Evolutionary conservation across 352 stramenopile species (phyloP).

Genomic region (Phytophthora tubulina): DNA sequence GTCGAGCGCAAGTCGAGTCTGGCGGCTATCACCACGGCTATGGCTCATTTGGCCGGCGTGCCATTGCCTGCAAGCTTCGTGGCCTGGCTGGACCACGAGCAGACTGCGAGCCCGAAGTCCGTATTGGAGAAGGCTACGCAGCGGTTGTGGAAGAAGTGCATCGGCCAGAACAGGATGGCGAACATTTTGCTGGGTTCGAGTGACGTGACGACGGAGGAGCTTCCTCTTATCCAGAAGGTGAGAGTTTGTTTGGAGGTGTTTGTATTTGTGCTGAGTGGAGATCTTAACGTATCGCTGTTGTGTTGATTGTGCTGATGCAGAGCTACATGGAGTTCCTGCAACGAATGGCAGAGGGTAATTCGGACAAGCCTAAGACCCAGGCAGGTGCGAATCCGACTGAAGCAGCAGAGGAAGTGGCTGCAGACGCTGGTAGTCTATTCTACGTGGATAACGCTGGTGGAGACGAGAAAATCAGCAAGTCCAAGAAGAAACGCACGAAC

Average conservation of each 20-base stretch:
- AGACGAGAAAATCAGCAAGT: slow-evolving; percentile 40
- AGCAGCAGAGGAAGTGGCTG: not conserved
- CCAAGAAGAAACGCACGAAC: slow-evolving; percentile 42
- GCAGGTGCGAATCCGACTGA: slow-evolving; percentile 6
- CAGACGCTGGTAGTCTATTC: slow-evolving; percentile 47
- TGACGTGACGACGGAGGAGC: slow-evolving; percentile 50
- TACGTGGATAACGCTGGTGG: slow-evolving; percentile 70
- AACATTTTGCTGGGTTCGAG: slow-evolving; percentile 60
- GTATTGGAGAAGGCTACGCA: slow-evolving; percentile 29
- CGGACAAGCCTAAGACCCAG: slow-evolving; percentile 15
- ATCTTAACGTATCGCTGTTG: slow-evolving; percentile 19
- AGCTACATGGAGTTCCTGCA: slow-evolving; percentile 56
- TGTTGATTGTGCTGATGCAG: slow-evolving; percentile 35
- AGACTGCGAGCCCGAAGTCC: slow-evolving; percentile 32
- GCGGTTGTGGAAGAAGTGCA: slow-evolving; percentile 49
- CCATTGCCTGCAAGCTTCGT: slow-evolving; percentile 58
- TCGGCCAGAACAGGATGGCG: slow-evolving; percentile 46
- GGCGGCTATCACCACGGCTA: slow-evolving; percentile 54
- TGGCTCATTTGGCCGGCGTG: slow-evolving; percentile 53
- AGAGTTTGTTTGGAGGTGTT: slow-evolving; percentile 5
- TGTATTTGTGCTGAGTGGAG: not conserved
- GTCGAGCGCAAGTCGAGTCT: slow-evolving; percentile 55
- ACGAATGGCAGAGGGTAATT: slow-evolving; percentile 34
- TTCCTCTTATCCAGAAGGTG: slow-evolving; percentile 59
- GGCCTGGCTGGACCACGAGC: slow-evolving; percentile 52